Base-by-base conservation (phyloP, 495 filamentous ascomycete genomes). In the Oidiodendron maius region DNA sequence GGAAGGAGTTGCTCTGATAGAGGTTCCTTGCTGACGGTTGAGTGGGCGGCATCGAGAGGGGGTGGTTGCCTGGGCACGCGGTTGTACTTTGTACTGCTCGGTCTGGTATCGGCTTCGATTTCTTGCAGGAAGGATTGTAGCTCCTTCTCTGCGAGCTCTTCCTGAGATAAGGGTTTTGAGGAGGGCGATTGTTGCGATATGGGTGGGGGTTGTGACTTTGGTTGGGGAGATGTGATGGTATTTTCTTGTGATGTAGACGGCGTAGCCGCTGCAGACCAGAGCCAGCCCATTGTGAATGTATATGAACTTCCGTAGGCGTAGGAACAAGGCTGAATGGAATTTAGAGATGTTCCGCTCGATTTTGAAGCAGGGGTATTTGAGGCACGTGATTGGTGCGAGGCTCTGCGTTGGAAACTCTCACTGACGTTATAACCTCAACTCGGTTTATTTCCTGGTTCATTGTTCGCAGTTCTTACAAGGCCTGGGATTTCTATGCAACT, bases 1-100 rank as follows among this genome's bases (percentile, higher is more conserved):
- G 87, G 83, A 53, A 91, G 86, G 46, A 85, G 72, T 50, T 82
- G 76, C 28, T 83, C 77, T 6, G 58, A 55, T 10, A 61, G 26
- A 30, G 47, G 23, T 16, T 56, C 41, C 11, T 55, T 28, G 18
- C 41, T 52, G 40, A 25, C 41, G 20, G 39, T 41, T 43, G 32
- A 52, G 44, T 30, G 30, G 2, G 28, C 23, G 16, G 45, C 22
- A 15, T 40, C 16, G n/a, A 28, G 58, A 44, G 15, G 55, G 21
- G 34, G 59, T 48, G 46, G 45, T 42, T 10, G 52, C 17, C 25
- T 52, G 28, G 43, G 49, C 40, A 53, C 46, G 43, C 46, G 62
- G 44, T 17, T 56, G 53, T 54, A 46, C 54, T 64, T 57, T 52
- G 42, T 58, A 47, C 35, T 49, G 40, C 18, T 63, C 44, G 37